phyloP scores from a whole-genome alignment of 192 early-diverging fungal genomes.

The Irineochytrium annulatum region DNA sequence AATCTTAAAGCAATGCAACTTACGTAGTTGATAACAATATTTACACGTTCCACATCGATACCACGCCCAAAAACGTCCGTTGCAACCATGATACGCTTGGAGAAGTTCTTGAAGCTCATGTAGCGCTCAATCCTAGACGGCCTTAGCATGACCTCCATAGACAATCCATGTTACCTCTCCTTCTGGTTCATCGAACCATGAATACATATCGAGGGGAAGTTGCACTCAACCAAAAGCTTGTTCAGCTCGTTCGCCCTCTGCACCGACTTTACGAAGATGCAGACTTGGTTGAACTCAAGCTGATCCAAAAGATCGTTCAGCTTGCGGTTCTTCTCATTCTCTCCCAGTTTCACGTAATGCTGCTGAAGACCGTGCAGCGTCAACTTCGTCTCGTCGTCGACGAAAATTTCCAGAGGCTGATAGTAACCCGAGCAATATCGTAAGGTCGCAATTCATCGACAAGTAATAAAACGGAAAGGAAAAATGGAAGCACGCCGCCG shows the following conservation, averaged over 20 bases:
- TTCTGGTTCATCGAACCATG: conserved; percentile 87
- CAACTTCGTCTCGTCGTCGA: conserved; percentile 96
- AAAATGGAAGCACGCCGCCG: too few species aligned
- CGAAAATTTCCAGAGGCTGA: conserved; percentile 93
- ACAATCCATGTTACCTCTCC: conserved; percentile 59
- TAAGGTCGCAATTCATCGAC: too few species aligned
- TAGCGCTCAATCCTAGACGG: conserved; percentile 72
- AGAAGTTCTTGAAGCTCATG: conserved; percentile 93
- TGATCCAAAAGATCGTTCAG: conserved; percentile 87
- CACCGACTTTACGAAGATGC: conserved; percentile 93
- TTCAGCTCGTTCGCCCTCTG: conserved; percentile 81
- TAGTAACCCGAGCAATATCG: too few species aligned
- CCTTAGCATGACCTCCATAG: not conserved
- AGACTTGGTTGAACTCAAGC: conserved; percentile 98
- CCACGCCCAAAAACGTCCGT: conserved; percentile 98
- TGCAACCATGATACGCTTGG: conserved; percentile 92
- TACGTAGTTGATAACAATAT: conserved; percentile 96
- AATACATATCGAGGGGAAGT: conserved; percentile 93
- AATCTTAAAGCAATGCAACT: not conserved
- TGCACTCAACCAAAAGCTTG: conserved; percentile 79
- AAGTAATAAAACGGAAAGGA: too few species aligned
- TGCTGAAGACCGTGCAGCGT: conserved; percentile 97
- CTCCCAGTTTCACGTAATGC: conserved; percentile 81
- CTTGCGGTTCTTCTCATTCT: conserved; percentile 89
- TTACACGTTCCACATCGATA: conserved; percentile 97